A percentile compares a stretch with the other conserved stretches of the same genome.
phyloP scores from a whole-genome alignment of 1,139 yeast species.

The Pichia sp. region DNA sequence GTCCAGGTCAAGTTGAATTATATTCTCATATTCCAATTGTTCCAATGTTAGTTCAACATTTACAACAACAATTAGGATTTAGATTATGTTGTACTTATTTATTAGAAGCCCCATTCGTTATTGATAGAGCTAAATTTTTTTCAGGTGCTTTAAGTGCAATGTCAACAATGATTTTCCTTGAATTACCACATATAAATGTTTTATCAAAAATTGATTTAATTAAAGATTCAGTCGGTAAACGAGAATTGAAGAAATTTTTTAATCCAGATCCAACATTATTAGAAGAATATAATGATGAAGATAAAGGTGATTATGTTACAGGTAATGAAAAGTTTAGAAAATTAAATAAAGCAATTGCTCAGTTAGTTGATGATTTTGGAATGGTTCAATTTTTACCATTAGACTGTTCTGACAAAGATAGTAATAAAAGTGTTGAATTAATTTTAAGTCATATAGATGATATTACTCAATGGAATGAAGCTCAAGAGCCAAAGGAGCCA shows the following conservation, averaged over 20 bases:
- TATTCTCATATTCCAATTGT: constrained; percentile 92
- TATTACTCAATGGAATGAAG: constrained; percentile 95
- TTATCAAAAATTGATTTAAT: constrained; percentile 81
- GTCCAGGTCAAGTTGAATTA: constrained; percentile 96
- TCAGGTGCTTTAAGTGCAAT: constrained; percentile 95
- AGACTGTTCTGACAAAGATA: constrained; percentile 65
- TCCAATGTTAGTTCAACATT: constrained; percentile 80
- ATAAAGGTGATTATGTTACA: constrained; percentile 32
- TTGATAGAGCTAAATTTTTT: constrained; percentile 86
- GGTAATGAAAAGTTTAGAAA: constrained; percentile 68
- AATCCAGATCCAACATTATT: constrained; percentile 87
- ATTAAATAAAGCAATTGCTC: constrained; percentile 77
- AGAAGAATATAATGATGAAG: constrained; percentile 33
- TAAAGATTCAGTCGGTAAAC: constrained; percentile 64
- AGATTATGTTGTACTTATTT: constrained; percentile 88
- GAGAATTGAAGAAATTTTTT: constrained; percentile 73
- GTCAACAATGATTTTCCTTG: constrained; percentile 95
- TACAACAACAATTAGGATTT: constrained; percentile 72
- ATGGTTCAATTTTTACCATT: constrained; percentile 96
- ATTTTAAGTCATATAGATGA: constrained; percentile 92
- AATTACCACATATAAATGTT: constrained; percentile 88
- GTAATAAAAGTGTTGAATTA: constrained; percentile 64
- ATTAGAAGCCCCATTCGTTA: constrained; percentile 87
- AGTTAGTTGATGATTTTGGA: constrained; percentile 91
- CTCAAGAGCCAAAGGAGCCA: constrained; percentile 96